A percentile compares a stretch with the other conserved stretches of the same genome.
phyloP scores from a whole-genome alignment of 2,329 filamentous ascomycete genomes.

The Aspergillus texensis region DNA sequence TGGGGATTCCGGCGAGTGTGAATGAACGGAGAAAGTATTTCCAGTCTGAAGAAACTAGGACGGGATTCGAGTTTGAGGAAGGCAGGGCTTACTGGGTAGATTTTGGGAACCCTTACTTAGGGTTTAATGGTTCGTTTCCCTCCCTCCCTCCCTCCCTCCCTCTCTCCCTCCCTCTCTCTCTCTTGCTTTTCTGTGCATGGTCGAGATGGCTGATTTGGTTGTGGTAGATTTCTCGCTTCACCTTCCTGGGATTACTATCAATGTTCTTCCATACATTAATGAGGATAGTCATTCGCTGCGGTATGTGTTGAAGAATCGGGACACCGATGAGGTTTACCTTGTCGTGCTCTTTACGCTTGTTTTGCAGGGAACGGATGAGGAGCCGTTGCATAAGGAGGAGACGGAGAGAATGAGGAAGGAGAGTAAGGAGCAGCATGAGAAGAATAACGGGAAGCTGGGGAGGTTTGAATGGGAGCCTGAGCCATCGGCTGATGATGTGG shows the following conservation, averaged over 20 bases:
- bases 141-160: background rate
- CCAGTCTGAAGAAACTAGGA: conserved; percentile 57
- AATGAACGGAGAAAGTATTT: conserved; percentile 64
- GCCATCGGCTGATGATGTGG: conserved; percentile 22
- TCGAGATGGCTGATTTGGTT: background rate
- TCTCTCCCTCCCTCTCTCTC: background rate
- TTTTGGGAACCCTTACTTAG: conserved; percentile 91
- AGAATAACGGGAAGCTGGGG: conserved; percentile 17
- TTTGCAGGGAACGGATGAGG: conserved; percentile 34
- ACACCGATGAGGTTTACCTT: conserved; percentile 74
- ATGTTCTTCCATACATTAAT: conserved; percentile 44
- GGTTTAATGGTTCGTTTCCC: conserved; percentile 67
- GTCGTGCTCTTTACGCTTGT: conserved; percentile 80
- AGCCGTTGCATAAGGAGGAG: conserved; percentile 20
- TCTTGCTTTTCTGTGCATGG: background rate
- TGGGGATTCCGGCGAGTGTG: conserved; percentile 56
- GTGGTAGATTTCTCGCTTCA: conserved; percentile 41
- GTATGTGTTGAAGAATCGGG: conserved; percentile 85
- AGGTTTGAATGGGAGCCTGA: conserved; percentile 30
- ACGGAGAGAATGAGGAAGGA: conserved; percentile 7
- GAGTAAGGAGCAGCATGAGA: conserved; percentile 5
- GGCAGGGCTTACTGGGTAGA: conserved; percentile 65
- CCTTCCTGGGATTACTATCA: conserved; percentile 40
- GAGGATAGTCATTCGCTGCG: conserved; percentile 81
- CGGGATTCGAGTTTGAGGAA: conserved; percentile 63